Evolutionary conservation across 371 early-diverging fungal species (phyloP), one percentile per base, ranked within the genome.

Genomic region (Dichotomocladium elegans): DNA sequence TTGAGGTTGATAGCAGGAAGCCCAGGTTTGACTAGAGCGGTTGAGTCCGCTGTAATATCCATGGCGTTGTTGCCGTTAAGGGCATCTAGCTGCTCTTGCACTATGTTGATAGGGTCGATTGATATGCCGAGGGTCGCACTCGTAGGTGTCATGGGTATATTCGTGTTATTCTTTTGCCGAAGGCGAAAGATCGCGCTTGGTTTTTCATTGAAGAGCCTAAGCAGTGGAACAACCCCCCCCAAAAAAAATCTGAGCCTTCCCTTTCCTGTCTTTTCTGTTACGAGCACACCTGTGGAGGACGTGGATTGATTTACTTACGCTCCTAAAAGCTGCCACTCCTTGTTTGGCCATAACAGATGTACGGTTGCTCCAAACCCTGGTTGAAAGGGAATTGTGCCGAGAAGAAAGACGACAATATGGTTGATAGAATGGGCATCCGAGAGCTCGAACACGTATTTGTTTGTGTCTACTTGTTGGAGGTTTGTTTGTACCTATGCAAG

Each of bases 381-480:
- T 34, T 95, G 92, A 57, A 96, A 93, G 3, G 93, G 92, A 11
- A 86, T 66, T 0, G 83, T 85, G 0, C 95, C 96, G 3, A 90
- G 81, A 34, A 95, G 70, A 58, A 96, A 95, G 21, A 95, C 94
- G 2, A 93, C 93, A 30, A 96, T 79, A 67, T 96, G 96, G 67
- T 96, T 95, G 70, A 94, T 89, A 28, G 69, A 68, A 47, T 80
- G 80, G 1, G 94, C 88, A 51, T 93, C 91, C 4, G 80, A 66
- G 21, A 95, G 72, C 61, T 91, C 90, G 70, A 91, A 91, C 7
- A 87, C 75, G 61, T 83, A 89, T 62, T 89, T 86, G 66, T 86
- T 87, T 17, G 83, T 85, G 56, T 88, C 89, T 4, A 91, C 92
- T 73, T 91, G 93, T 61, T 89, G 90, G 47, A 93, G 61, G 55